Evolutionary conservation across 495 filamentous ascomycete species (phyloP).

Genomic region (Chaetomium fimeti): DNA sequence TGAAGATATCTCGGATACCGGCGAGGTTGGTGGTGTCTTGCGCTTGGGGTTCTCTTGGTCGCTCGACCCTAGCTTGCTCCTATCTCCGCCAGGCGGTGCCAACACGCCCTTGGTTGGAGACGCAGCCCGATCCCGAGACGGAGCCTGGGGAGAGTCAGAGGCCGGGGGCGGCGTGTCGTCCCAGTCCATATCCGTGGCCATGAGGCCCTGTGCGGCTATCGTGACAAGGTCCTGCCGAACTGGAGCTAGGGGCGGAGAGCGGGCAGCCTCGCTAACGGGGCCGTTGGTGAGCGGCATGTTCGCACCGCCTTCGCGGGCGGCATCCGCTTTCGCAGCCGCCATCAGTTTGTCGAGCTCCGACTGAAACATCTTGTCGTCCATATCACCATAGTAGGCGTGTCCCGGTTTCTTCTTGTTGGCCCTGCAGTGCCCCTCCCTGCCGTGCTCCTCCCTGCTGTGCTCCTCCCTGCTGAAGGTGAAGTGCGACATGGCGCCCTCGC

Average conservation of each 20-base stretch:
- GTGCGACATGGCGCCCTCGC: neutral
- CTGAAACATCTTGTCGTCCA: neutral
- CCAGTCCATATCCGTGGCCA: too few relatives aligned
- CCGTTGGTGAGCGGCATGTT: too few relatives aligned
- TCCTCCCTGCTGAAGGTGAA: neutral
- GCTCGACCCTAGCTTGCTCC: neutral
- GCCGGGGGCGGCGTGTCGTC: too few relatives aligned
- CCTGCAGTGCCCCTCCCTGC: too few relatives aligned
- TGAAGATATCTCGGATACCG: neutral
- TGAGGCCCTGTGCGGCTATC: too few relatives aligned
- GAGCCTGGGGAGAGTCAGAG: neutral
- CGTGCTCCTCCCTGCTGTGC: too few relatives aligned
- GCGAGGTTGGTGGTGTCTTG: neutral
- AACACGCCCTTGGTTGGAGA: neutral
- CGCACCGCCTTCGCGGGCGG: too few relatives aligned
- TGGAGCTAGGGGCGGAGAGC: neutral
- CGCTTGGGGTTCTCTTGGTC: neutral
- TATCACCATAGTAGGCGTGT: neutral
- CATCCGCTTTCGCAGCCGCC: too few relatives aligned
- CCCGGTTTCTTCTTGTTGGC: neutral
- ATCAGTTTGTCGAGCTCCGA: neutral
- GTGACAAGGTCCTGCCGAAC: too few relatives aligned
- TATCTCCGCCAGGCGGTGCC: neutral
- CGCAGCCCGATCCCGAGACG: neutral
- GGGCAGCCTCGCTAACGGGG: neutral